Percentiles rank a stretch among this genome's conserved stretches.
Conservation (phyloP, 1,139 yeast species). For the Debaryomycetaceae sp. region DNA sequence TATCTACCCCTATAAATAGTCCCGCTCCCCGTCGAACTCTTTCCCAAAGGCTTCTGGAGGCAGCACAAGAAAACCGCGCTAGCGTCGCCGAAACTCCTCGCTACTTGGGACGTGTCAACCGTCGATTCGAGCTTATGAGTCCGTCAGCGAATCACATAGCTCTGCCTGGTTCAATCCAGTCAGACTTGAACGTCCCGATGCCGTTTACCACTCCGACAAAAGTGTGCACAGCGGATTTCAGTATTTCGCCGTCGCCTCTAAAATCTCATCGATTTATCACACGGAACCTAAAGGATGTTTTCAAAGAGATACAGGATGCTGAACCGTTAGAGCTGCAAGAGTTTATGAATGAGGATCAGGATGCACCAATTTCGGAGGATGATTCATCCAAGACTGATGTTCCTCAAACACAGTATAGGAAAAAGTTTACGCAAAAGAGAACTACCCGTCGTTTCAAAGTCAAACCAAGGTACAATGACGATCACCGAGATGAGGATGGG, state of each 20-base stretch:
- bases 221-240: conserved; percentile 16
- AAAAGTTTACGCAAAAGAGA: conserved; percentile 45
- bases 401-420: conserved; percentile 15
- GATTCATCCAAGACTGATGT: conserved; percentile 4
- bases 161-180: neutral
- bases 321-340: too few relatives aligned
- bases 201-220: conserved; percentile 3
- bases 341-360: too few relatives aligned
- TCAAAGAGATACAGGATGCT: conserved; percentile 18
- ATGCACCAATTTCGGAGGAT: too few relatives aligned
- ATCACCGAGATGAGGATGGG: conserved; percentile 16
- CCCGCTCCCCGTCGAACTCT: conserved; percentile 1
- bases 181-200: neutral
- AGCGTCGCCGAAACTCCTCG: conserved; percentile 18
- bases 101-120: conserved; percentile 17
- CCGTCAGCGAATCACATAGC: conserved; percentile 1
- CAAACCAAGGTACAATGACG: conserved; percentile 26
- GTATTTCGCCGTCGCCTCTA: conserved; percentile 36
- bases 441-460: conserved; percentile 52
- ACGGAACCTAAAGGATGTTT: conserved; percentile 20
- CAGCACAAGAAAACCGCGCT: neutral
- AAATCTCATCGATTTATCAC: conserved; percentile 27
- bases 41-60: conserved; percentile 3
- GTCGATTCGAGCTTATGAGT: conserved; percentile 11
- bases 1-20: conserved; percentile 3